These are phyloP conservation scores for Colletotrichum australisinense DNA, from an alignment of 2,329 filamentous ascomycete species.

Conservation along the genomic window DNA sequence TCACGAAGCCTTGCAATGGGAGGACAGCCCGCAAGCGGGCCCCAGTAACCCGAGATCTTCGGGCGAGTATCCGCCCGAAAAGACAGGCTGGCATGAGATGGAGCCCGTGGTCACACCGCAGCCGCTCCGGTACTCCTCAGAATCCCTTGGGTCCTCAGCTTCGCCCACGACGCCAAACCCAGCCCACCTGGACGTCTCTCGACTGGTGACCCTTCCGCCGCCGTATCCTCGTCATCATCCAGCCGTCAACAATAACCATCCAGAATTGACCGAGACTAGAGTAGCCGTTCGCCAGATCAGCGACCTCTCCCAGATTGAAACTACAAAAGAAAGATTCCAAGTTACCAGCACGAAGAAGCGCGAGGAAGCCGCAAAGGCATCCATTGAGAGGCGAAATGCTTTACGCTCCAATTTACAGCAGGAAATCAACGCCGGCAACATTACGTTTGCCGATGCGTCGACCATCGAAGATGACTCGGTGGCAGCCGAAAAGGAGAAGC, in stretches of 20 bases:
- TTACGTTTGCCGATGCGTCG: slow-evolving; percentile 86
- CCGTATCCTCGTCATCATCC: slow-evolving; percentile 95
- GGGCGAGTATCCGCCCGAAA: slow-evolving; percentile 66
- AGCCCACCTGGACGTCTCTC: slow-evolving; percentile 83
- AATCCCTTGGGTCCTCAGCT: slow-evolving; percentile 53
- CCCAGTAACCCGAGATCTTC: slow-evolving; percentile 54
- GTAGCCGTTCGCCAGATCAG: slow-evolving; percentile 78
- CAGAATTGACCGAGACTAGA: slow-evolving; percentile 83
- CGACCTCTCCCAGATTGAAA: slow-evolving; percentile 78
- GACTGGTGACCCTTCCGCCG: slow-evolving; percentile 91
- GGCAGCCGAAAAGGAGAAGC: slow-evolving; percentile 74
- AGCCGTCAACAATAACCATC: slow-evolving; percentile 95
- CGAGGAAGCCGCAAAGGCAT: slow-evolving; percentile 63
- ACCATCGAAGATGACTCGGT: slow-evolving; percentile 82
- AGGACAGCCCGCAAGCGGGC: slow-evolving; percentile 56
- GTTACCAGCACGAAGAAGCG: slow-evolving; percentile 67
- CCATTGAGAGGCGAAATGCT: slow-evolving; percentile 67
- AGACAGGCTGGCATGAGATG: slow-evolving; percentile 65
- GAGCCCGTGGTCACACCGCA: slow-evolving; percentile 58
- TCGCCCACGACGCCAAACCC: slow-evolving; percentile 59
- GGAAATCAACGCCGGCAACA: slow-evolving; percentile 80
- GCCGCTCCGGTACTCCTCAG: slow-evolving; percentile 52
- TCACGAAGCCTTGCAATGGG: slow-evolving; percentile 78
- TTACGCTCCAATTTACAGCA: slow-evolving; percentile 81
- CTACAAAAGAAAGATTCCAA: slow-evolving; percentile 72